Percentiles rank a stretch among this genome's conserved stretches.
phyloP scores from a whole-genome alignment of 1,284 basidiomycete species.

The Neolentinus lepideus region DNA sequence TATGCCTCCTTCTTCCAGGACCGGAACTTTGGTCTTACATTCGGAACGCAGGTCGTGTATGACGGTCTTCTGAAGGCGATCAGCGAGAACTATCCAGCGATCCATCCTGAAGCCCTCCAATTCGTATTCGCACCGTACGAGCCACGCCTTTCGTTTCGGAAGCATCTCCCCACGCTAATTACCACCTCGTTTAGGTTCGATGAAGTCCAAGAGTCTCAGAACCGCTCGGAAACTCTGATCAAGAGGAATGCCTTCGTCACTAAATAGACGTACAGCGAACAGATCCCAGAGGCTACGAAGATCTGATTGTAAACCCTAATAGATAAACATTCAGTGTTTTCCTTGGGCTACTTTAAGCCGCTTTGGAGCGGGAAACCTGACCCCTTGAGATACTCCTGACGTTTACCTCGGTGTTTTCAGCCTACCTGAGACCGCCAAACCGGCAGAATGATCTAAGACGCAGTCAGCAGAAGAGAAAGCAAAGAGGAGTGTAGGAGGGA shows the following conservation, averaged over 20 bases:
- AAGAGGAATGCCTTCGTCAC: background rate
- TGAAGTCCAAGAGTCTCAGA: background rate
- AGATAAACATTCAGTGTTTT: too few species aligned
- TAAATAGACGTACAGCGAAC: too few species aligned
- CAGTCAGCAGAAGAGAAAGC: too few species aligned
- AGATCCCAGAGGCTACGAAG: too few species aligned
- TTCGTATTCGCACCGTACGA: background rate
- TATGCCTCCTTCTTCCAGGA: conserved; percentile 21
- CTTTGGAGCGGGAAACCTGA: too few species aligned
- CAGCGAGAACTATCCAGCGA: conserved; percentile 50
- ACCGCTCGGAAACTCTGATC: background rate
- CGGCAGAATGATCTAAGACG: too few species aligned
- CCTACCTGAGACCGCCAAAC: too few species aligned
- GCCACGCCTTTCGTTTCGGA: background rate
- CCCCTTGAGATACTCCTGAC: too few species aligned
- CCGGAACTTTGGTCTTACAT: background rate
- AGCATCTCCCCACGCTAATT: background rate
- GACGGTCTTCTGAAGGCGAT: conserved; percentile 56
- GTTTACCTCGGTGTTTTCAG: too few species aligned
- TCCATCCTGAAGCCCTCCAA: conserved; percentile 55
- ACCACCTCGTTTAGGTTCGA: background rate
- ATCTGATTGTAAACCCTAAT: too few species aligned
- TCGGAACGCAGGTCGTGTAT: conserved; percentile 51
- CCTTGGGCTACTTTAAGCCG: too few species aligned
- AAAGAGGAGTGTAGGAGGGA: too few species aligned